These are phyloP conservation scores for Pontederia crassipes DNA, from an alignment of 176 grass and related monocot species.

Conservation along the genomic window DNA sequence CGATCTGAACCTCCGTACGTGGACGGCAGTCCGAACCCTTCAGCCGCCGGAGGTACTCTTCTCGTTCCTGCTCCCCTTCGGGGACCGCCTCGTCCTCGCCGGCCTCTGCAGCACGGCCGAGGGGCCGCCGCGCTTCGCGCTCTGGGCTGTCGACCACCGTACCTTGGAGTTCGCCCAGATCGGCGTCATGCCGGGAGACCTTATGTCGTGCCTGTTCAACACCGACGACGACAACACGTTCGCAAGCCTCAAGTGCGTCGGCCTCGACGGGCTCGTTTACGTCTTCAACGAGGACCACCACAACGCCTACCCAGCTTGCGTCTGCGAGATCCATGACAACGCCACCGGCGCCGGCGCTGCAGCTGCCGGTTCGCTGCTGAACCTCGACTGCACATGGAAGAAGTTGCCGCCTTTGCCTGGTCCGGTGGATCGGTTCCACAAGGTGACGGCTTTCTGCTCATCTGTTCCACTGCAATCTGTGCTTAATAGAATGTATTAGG, in stretches of 20 bases:
- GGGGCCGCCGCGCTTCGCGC: conserved; percentile 11
- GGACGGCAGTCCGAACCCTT: conserved; percentile 21
- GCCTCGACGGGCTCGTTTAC: conserved; percentile 42
- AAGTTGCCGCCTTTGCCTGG: conserved; percentile 31
- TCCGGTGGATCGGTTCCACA: conserved; percentile 28
- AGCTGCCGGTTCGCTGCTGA: neutral
- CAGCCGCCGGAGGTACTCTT: conserved; percentile 25
- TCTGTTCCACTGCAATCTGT: conserved; percentile 20
- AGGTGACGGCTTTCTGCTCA: conserved; percentile 42
- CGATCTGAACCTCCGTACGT: conserved; percentile 28
- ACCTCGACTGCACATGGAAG: conserved; percentile 29
- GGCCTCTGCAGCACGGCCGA: conserved; percentile 11
- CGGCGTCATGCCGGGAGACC: conserved; percentile 34
- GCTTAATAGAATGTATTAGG: neutral
- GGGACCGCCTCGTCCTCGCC: conserved; percentile 24
- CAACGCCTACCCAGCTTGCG: conserved; percentile 36
- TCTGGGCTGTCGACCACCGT: conserved; percentile 38
- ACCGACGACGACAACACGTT: conserved; percentile 32
- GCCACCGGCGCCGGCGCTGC: neutral
- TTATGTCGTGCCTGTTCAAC: conserved; percentile 27
- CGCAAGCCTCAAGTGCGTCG: conserved; percentile 44
- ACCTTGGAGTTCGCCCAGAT: conserved; percentile 18
- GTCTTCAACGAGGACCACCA: conserved; percentile 45
- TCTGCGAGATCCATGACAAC: conserved; percentile 24
- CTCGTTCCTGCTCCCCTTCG: conserved; percentile 29